These are phyloP conservation scores for Fusarium robinianum DNA, from an alignment of 2,329 filamentous ascomycete genomes.

Conservation along the genomic window DNA sequence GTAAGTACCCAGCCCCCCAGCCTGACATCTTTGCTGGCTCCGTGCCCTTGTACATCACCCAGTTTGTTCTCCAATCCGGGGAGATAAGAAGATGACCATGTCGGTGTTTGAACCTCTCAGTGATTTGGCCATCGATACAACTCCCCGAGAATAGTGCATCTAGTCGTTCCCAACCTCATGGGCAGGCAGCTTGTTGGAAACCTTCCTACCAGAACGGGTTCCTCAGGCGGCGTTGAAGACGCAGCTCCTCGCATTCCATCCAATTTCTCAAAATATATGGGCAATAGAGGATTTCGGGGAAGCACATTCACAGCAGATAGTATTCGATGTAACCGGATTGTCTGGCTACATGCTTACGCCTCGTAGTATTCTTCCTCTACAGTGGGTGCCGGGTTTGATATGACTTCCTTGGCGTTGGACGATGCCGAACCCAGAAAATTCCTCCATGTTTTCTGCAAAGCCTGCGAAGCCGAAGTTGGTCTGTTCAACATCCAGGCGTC, in stretches of 20 bases:
- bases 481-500: conserved; percentile 50
- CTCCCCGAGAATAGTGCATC: conserved; percentile 61
- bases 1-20: conserved; percentile 43
- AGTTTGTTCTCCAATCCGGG: conserved; percentile 33
- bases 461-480: conserved; percentile 54
- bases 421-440: conserved; percentile 34
- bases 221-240: conserved; percentile 37
- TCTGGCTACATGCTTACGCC: conserved; percentile 31
- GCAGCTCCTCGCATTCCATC: conserved; percentile 50
- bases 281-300: conserved; percentile 52
- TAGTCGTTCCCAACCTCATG: conserved; percentile 33
- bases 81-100: conserved; percentile 67
- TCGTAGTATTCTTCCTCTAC: conserved; percentile 46
- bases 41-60: conserved; percentile 8
- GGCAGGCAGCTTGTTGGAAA: conserved; percentile 35
- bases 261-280: conserved; percentile 53
- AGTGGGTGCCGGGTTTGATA: conserved; percentile 38
- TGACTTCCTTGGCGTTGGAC: conserved; percentile 37
- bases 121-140: conserved; percentile 71
- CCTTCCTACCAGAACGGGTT: conserved; percentile 53
- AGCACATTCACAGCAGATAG: conserved; percentile 50
- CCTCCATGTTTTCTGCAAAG: conserved; percentile 51
- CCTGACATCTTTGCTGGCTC: conserved; percentile 17
- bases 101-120: conserved; percentile 49
- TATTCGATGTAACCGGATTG: conserved; percentile 10